phyloP scores from a whole-genome alignment of 495 filamentous ascomycete genomes.

The Penicillium crystallinum region DNA sequence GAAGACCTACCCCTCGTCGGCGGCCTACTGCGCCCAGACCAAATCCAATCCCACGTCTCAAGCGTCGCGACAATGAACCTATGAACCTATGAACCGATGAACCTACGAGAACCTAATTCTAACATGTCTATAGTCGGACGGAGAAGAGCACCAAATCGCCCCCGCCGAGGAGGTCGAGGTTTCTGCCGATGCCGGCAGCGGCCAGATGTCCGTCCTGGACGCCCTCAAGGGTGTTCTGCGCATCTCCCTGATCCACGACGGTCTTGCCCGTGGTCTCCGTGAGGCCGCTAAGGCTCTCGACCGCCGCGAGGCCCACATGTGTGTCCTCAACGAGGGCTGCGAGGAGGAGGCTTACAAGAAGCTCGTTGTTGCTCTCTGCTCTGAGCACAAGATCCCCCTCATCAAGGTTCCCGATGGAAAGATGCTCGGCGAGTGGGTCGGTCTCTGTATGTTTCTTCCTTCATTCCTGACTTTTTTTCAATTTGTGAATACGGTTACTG shows the following conservation, averaged over 20 bases:
- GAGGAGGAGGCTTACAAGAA: constrained; percentile 99
- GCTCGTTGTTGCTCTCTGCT: constrained; percentile 94
- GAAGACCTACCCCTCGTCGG: background rate
- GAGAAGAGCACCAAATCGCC: constrained; percentile 76
- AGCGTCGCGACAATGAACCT: background rate
- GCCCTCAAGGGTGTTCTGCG: constrained; percentile 96
- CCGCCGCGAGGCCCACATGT: constrained; percentile 97
- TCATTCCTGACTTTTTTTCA: background rate
- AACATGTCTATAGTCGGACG: constrained; percentile 58
- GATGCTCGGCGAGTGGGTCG: constrained; percentile 99
- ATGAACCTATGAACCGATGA: too few species aligned
- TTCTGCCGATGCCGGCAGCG: constrained; percentile 71
- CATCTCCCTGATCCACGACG: constrained; percentile 98
- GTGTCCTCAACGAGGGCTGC: constrained; percentile 96
- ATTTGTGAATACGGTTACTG: constrained; percentile 9
- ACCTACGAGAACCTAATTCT: too few species aligned
- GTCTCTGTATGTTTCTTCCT: constrained; percentile 73
- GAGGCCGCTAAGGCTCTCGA: constrained; percentile 98
- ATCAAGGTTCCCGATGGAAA: constrained; percentile 99
- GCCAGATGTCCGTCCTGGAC: constrained; percentile 96
- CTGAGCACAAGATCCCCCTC: constrained; percentile 97
- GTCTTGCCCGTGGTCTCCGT: constrained; percentile 94
- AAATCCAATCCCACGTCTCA: background rate
- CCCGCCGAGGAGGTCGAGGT: constrained; percentile 88
- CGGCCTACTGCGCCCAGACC: background rate